These are phyloP conservation scores for Drechslerella stenobrocha DNA, from an alignment of 2,329 filamentous ascomycete genomes.

Conservation along the genomic window DNA sequence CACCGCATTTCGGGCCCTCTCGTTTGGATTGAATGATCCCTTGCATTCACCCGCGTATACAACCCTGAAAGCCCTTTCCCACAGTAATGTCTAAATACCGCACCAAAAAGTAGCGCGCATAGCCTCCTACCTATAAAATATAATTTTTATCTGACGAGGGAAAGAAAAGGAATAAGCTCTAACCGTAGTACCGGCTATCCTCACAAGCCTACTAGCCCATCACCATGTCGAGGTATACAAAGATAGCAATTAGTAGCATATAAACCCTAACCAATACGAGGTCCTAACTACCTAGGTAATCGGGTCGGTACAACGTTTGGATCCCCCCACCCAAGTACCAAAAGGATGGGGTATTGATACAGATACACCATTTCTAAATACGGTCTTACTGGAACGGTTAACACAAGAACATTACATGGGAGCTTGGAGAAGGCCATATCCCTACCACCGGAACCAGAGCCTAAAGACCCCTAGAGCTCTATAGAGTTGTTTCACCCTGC, in stretches of 20 bases:
- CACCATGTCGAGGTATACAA: no score
- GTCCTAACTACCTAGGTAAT: no score
- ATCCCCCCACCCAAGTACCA: no score
- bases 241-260: no score
- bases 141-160: no score
- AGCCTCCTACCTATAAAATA: no score
- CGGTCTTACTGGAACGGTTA: conserved; percentile 37
- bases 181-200: no score
- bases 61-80: conserved; percentile 42
- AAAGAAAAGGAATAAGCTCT: no score
- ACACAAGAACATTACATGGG: conserved; percentile 24
- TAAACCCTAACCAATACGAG: no score
- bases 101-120: conserved; percentile 1
- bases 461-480: conserved; percentile 47
- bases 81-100: conserved; percentile 44
- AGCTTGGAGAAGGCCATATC: conserved; percentile 21
- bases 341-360: conserved; percentile 1
- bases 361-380: conserved; percentile 45
- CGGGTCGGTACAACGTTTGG: no score
- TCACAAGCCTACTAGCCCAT: no score
- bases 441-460: conserved; percentile 48
- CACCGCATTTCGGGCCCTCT: no score
- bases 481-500: conserved; percentile 45
- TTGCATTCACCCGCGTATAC: conserved; percentile 35
- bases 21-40: conserved; percentile 40